Percentiles rank a stretch among this genome's conserved stretches.
phyloP scores from a whole-genome alignment of 2,329 filamentous ascomycete species.

The Pseudocercospora eumusae region DNA sequence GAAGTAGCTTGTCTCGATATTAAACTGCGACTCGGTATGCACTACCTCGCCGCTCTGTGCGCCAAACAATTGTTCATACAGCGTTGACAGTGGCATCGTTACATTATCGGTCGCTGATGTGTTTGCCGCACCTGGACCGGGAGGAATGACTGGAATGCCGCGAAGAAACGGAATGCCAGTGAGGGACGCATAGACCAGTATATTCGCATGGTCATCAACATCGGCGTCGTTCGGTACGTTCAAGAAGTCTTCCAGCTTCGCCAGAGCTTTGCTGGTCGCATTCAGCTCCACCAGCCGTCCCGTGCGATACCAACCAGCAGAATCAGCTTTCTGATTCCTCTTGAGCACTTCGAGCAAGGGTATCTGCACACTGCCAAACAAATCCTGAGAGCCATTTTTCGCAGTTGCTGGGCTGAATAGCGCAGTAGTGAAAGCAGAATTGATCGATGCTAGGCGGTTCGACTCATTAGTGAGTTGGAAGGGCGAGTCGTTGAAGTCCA shows the following conservation, averaged over 20 bases:
- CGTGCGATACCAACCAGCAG: slow-evolving; percentile 19
- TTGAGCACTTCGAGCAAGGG: slow-evolving; percentile 23
- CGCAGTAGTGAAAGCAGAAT: slow-evolving; percentile 19
- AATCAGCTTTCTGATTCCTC: slow-evolving; percentile 11
- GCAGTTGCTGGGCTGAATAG: slow-evolving; percentile 15
- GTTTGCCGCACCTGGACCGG: slow-evolving; percentile 4
- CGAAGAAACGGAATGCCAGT: slow-evolving; percentile 14
- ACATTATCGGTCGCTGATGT: background rate
- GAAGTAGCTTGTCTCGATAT: slow-evolving; percentile 20
- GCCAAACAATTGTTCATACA: background rate
- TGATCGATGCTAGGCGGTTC: slow-evolving; percentile 10
- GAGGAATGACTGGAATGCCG: slow-evolving; percentile 5
- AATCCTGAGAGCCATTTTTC: slow-evolving; percentile 21
- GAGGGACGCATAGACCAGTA: slow-evolving; percentile 12
- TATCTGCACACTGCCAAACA: slow-evolving; percentile 22
- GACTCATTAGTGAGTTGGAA: slow-evolving; percentile 3
- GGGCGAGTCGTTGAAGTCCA: slow-evolving; percentile 17
- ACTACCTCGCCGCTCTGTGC: background rate
- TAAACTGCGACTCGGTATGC: slow-evolving; percentile 17
- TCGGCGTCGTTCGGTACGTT: slow-evolving; percentile 15
- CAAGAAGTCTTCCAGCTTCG: slow-evolving; percentile 9
- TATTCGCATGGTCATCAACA: background rate
- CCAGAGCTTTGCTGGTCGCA: slow-evolving; percentile 11
- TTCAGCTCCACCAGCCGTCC: slow-evolving; percentile 10
- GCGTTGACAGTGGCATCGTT: background rate